Percentiles rank a stretch among this genome's conserved stretches.
phyloP scores from a whole-genome alignment of 495 filamentous ascomycete genomes.

The Penicillium herquei region DNA sequence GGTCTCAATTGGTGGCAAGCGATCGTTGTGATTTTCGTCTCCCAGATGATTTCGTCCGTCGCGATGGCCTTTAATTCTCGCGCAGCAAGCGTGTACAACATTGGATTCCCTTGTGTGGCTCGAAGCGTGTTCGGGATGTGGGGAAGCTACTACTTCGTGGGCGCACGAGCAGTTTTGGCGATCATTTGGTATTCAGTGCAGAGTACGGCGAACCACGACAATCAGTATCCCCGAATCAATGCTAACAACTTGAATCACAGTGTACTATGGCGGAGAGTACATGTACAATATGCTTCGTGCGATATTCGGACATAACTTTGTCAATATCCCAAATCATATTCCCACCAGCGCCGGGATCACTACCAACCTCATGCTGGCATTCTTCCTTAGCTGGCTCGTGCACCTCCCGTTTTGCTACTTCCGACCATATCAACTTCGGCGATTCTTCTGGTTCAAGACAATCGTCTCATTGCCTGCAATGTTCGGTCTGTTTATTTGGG shows the following conservation, averaged over 20 bases:
- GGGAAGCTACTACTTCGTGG: constrained; percentile 6
- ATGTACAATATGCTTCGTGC: constrained; percentile 3
- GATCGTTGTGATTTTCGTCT: constrained; percentile 4
- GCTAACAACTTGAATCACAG: background rate
- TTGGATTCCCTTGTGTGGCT: constrained; percentile 2
- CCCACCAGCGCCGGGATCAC: constrained; percentile 4
- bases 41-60: constrained; percentile 3
- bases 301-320: constrained; percentile 2
- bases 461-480: constrained; percentile 1
- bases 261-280: constrained; percentile 3
- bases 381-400: constrained; percentile 4
- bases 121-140: constrained; percentile 7
- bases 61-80: constrained; percentile 6
- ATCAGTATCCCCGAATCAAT: too few relatives aligned
- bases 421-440: constrained; percentile 2
- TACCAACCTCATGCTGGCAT: constrained; percentile 2
- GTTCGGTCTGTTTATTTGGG: constrained; percentile 6
- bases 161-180: constrained; percentile 1
- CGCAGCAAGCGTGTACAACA: background rate
- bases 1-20: constrained; percentile 8
- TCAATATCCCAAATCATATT: constrained; percentile 2
- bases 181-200: constrained; percentile 6
- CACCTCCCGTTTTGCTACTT: constrained; percentile 6
- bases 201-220: background rate
- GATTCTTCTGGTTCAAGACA: constrained; percentile 6